Percentiles rank a stretch among this genome's conserved stretches.
Conservation (phyloP, 352 stramenopile genomes). For the Globisporangium cylindrosporum region DNA sequence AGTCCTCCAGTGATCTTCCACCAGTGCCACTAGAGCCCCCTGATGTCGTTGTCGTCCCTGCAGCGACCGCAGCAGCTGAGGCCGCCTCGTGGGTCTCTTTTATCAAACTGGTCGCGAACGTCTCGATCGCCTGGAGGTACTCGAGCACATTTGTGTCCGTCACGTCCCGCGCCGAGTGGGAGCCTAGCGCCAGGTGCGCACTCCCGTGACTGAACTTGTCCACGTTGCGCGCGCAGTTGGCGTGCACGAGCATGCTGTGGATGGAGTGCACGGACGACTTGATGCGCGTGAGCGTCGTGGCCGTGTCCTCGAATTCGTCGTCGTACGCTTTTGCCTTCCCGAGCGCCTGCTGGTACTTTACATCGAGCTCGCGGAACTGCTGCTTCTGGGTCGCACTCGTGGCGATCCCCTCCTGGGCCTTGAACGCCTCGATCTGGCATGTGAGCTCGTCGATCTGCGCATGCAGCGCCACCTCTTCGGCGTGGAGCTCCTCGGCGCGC, state of each 20-base stretch:
- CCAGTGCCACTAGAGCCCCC: not conserved
- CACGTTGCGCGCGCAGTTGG: constrained; percentile 41
- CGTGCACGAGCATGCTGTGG: constrained; percentile 61
- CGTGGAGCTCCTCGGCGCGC: constrained; percentile 62
- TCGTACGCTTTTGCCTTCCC: constrained; percentile 50
- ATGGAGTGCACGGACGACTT: constrained; percentile 76
- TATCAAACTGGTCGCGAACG: constrained; percentile 57
- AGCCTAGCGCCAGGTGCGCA: constrained; percentile 21
- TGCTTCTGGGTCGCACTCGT: constrained; percentile 58
- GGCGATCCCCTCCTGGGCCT: constrained; percentile 60
- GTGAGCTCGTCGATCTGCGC: constrained; percentile 47
- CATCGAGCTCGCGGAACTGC: constrained; percentile 39
- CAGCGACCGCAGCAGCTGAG: not conserved
- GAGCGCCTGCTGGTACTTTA: constrained; percentile 33
- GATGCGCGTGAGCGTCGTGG: constrained; percentile 46
- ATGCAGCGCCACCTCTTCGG: constrained; percentile 52
- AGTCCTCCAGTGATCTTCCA: not conserved
- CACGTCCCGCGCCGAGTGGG: constrained; percentile 40
- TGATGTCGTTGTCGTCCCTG: not conserved
- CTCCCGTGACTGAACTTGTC: constrained; percentile 29
- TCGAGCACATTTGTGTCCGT: constrained; percentile 70
- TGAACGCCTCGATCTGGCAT: constrained; percentile 56
- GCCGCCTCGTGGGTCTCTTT: constrained; percentile 37
- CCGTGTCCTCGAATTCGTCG: constrained; percentile 52
- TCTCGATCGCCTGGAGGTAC: constrained; percentile 77